Percentiles rank a stretch among this genome's conserved stretches.
Evolutionary conservation across 495 filamentous ascomycete species (phyloP).

Genomic region (Aspergillus asperescens): DNA sequence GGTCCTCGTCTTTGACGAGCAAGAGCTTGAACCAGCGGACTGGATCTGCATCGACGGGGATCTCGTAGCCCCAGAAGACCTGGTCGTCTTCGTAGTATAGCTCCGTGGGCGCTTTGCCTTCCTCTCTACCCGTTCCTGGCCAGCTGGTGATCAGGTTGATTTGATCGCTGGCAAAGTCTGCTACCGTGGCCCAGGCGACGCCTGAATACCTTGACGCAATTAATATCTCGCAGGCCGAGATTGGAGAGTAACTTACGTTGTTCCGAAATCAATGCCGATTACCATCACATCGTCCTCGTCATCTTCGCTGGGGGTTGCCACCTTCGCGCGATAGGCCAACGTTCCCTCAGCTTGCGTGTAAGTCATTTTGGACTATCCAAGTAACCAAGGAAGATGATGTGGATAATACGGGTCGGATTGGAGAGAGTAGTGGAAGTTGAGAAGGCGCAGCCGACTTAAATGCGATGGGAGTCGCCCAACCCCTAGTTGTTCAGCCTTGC

Average conservation of each 20-base stretch:
- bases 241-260: background rate
- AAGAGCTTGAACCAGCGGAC: conserved; percentile 11
- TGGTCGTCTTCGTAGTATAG: conserved; percentile 8
- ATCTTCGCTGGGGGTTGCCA: conserved; percentile 1
- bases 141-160: conserved; percentile 11
- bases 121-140: conserved; percentile 4
- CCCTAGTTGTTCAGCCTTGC: background rate
- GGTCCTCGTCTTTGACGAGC: conserved; percentile 5
- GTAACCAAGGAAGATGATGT: background rate
- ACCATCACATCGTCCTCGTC: conserved; percentile 8
- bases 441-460: background rate
- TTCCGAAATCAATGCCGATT: conserved; percentile 2
- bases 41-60: conserved; percentile 7
- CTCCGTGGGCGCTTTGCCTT: conserved; percentile 10
- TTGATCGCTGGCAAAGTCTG: conserved; percentile 8
- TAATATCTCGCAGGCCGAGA: background rate
- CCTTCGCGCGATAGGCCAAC: background rate
- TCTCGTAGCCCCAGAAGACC: conserved; percentile 8
- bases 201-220: background rate
- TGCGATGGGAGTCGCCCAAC: background rate
- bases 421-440: background rate
- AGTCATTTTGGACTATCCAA: background rate
- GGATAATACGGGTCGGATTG: background rate
- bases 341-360: background rate
- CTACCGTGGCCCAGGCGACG: conserved; percentile 8